Evolutionary conservation across 306 rosid genomes (phyloP).

Genomic region (Lathyrus aphaca): DNA sequence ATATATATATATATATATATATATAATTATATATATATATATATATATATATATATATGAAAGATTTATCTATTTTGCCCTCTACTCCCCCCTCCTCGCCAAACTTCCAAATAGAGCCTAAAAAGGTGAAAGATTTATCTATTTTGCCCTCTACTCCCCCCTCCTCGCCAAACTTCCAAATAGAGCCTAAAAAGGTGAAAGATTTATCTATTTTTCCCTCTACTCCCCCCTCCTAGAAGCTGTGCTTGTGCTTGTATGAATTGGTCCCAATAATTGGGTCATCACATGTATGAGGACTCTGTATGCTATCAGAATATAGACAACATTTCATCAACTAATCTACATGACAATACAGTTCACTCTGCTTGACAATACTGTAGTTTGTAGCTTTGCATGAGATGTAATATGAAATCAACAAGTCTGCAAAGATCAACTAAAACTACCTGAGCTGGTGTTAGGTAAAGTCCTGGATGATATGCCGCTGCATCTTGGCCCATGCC

Average conservation of each 20-base stretch:
- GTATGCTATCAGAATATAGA: background rate
- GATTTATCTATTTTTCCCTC: background rate
- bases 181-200: background rate
- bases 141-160: too few species aligned
- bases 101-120: too few species aligned
- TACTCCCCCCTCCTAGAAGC: background rate
- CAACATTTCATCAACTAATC: slow-evolving; percentile 11
- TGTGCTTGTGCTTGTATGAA: too few species aligned
- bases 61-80: too few species aligned
- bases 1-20: too few species aligned
- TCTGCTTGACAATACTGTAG: slow-evolving; percentile 9
- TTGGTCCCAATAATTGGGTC: too few species aligned
- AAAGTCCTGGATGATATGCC: slow-evolving; percentile 89
- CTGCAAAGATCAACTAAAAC: slow-evolving; percentile 33
- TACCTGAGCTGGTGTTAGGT: slow-evolving; percentile 97
- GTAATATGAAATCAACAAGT: slow-evolving; percentile 24
- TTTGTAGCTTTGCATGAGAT: slow-evolving; percentile 12
- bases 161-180: too few species aligned
- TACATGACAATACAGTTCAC: slow-evolving; percentile 20
- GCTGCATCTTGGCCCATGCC: slow-evolving; percentile 95
- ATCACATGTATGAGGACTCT: too few species aligned
- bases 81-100: too few species aligned
- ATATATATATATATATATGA: too few species aligned
- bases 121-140: too few species aligned
- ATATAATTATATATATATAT: too few species aligned